Evolutionary conservation across 352 stramenopile species (phyloP).

Genomic region (Globisporangium polare): DNA sequence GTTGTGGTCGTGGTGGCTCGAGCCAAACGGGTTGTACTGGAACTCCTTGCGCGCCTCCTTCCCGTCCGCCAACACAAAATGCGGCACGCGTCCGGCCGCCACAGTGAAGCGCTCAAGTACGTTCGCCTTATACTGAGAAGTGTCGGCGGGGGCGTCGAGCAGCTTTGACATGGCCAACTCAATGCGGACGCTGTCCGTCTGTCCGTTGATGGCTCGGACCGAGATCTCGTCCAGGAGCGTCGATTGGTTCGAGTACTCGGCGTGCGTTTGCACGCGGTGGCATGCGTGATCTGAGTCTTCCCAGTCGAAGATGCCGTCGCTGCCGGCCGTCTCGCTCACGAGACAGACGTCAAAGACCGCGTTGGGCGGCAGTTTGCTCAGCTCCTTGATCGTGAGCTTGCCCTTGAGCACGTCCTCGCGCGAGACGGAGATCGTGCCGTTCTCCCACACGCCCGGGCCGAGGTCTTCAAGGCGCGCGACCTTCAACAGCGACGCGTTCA

Average conservation of each 20-base stretch:
- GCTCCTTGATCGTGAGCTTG: slow-evolving; percentile 47
- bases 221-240: slow-evolving; percentile 48
- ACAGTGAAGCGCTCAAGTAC: slow-evolving; percentile 19
- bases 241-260: slow-evolving; percentile 79
- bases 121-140: not conserved
- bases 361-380: slow-evolving; percentile 60
- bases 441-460: slow-evolving; percentile 61
- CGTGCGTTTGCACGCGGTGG: slow-evolving; percentile 52
- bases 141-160: slow-evolving; percentile 18
- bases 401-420: slow-evolving; percentile 56
- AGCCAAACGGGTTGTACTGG: slow-evolving; percentile 29
- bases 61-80: slow-evolving; percentile 61
- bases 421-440: slow-evolving; percentile 68
- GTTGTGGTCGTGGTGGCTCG: slow-evolving; percentile 12
- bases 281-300: slow-evolving; percentile 29
- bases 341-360: slow-evolving; percentile 74
- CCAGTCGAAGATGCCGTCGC: slow-evolving; percentile 63
- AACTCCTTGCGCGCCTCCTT: slow-evolving; percentile 38
- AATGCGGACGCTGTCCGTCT: slow-evolving; percentile 45
- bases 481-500: slow-evolving; percentile 55
- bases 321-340: slow-evolving; percentile 63
- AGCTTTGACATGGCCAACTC: slow-evolving; percentile 55
- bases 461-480: slow-evolving; percentile 47
- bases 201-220: slow-evolving; percentile 31
- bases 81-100: slow-evolving; percentile 37